Conservation (phyloP, 129 eudicot genomes). For the Glebionis coronaria region DNA sequence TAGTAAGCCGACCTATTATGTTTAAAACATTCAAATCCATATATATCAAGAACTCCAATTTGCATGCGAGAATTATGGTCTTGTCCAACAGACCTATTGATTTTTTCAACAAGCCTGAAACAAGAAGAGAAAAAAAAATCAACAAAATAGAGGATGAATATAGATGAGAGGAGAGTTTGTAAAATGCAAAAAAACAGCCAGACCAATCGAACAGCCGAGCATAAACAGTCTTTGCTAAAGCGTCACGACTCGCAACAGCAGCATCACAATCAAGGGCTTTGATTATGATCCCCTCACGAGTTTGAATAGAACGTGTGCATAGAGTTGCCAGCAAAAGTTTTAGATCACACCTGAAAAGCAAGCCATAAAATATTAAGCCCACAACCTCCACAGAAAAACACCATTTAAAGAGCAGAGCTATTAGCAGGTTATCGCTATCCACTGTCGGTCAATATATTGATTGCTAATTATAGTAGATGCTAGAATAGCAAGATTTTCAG, state of each 20-base stretch:
- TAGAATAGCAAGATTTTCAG: too few species aligned
- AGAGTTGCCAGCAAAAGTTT: slow-evolving; percentile 72
- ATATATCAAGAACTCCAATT: slow-evolving; percentile 94
- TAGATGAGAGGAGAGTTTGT: not conserved
- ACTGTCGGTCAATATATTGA: too few species aligned
- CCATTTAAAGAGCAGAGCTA: not conserved
- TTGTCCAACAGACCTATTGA: slow-evolving; percentile 94
- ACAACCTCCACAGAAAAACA: not conserved
- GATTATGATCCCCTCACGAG: slow-evolving; percentile 80
- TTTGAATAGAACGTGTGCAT: slow-evolving; percentile 87
- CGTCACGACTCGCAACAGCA: slow-evolving; percentile 94
- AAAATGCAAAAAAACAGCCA: slow-evolving; percentile 20
- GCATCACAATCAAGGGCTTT: slow-evolving; percentile 88
- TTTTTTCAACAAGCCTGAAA: slow-evolving; percentile 97
- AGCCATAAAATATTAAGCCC: slow-evolving; percentile 6
- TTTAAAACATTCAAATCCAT: slow-evolving; percentile 97
- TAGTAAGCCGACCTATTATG: slow-evolving; percentile 55
- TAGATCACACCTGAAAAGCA: slow-evolving; percentile 66
- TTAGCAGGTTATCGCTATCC: not conserved
- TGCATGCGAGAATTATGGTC: slow-evolving; percentile 70
- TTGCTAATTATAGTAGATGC: too few species aligned
- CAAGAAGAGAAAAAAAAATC: slow-evolving; percentile 16
- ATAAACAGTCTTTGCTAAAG: slow-evolving; percentile 94
- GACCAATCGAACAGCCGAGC: slow-evolving; percentile 95
- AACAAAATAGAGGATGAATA: slow-evolving; percentile 1